phyloP scores from a whole-genome alignment of 768 basidiomycete genomes.

The Suillus brevipes region DNA sequence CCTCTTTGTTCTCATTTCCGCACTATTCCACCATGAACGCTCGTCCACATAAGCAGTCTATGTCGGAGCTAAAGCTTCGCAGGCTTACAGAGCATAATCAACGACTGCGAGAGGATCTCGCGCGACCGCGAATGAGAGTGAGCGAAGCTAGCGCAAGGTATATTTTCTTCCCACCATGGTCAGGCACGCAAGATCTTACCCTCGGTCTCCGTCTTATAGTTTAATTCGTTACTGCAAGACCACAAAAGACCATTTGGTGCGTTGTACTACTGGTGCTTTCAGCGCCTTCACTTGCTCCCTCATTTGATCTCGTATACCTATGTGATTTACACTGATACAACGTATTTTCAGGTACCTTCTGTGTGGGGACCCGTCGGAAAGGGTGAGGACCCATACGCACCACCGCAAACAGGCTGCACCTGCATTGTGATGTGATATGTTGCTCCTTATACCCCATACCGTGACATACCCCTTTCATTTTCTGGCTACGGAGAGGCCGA shows the following conservation, averaged over 20 bases:
- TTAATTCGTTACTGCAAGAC: constrained; percentile 93
- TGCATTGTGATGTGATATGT: constrained; percentile 67
- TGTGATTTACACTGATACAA: background rate
- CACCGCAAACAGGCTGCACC: constrained; percentile 71
- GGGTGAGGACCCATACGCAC: constrained; percentile 91
- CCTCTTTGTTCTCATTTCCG: constrained; percentile 5
- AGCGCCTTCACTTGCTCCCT: background rate
- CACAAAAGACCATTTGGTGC: constrained; percentile 85
- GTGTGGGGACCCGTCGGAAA: constrained; percentile 93
- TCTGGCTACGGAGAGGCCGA: constrained; percentile 7
- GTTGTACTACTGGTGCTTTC: constrained; percentile 28
- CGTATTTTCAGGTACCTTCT: constrained; percentile 67
- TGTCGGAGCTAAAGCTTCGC: constrained; percentile 96
- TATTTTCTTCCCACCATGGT: background rate
- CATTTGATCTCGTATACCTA: background rate
- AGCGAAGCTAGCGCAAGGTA: constrained; percentile 90
- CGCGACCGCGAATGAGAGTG: constrained; percentile 84
- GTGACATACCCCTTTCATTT: constrained; percentile 29
- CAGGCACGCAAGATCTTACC: constrained; percentile 5
- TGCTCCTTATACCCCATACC: constrained; percentile 32
- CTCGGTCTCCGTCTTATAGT: constrained; percentile 40
- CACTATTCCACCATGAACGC: constrained; percentile 54
- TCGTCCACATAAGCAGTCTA: constrained; percentile 87
- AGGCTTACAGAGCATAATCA: constrained; percentile 93
- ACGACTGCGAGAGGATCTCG: constrained; percentile 85